These are phyloP conservation scores for Ceratocystis colombiana DNA, from an alignment of 2,329 filamentous ascomycete genomes.

Conservation along the genomic window DNA sequence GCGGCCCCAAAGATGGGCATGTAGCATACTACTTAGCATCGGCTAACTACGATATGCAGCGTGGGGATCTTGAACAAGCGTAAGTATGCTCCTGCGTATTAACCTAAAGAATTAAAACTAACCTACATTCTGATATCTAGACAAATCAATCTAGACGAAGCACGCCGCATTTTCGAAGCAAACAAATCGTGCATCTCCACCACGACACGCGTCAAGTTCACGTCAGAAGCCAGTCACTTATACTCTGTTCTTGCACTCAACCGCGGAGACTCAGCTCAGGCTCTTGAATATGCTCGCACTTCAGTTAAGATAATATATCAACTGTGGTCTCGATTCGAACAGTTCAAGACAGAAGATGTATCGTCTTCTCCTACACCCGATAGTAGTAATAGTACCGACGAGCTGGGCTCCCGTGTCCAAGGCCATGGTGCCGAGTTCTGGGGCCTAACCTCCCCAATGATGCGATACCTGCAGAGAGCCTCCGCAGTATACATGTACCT, in stretches of 20 bases:
- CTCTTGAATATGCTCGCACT: conserved; percentile 47
- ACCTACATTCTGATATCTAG: conserved; percentile 3
- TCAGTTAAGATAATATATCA: conserved; percentile 47
- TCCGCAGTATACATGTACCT: conserved; percentile 71
- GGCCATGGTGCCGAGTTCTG: conserved; percentile 57
- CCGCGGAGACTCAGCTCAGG: conserved; percentile 48
- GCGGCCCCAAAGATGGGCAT: conserved; percentile 34
- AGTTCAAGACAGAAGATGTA: conserved; percentile 30
- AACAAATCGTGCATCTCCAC: conserved; percentile 30
- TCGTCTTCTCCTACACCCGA: conserved; percentile 28
- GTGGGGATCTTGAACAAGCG: conserved; percentile 56
- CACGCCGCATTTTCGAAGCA: conserved; percentile 23
- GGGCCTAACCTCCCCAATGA: conserved; percentile 64
- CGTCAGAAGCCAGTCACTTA: conserved; percentile 37
- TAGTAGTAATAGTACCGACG: conserved; percentile 18
- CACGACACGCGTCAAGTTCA: conserved; percentile 44
- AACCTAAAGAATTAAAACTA: background rate
- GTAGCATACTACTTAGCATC: conserved; percentile 52
- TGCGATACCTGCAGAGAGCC: conserved; percentile 60
- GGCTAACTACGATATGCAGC: conserved; percentile 62
- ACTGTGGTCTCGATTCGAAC: conserved; percentile 46
- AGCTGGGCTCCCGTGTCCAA: conserved; percentile 25
- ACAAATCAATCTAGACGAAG: conserved; percentile 22
- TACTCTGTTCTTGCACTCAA: conserved; percentile 57
- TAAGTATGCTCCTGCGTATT: conserved; percentile 29